phyloP scores from a whole-genome alignment of 306 rosid species.

The Cicer bijugum region DNA sequence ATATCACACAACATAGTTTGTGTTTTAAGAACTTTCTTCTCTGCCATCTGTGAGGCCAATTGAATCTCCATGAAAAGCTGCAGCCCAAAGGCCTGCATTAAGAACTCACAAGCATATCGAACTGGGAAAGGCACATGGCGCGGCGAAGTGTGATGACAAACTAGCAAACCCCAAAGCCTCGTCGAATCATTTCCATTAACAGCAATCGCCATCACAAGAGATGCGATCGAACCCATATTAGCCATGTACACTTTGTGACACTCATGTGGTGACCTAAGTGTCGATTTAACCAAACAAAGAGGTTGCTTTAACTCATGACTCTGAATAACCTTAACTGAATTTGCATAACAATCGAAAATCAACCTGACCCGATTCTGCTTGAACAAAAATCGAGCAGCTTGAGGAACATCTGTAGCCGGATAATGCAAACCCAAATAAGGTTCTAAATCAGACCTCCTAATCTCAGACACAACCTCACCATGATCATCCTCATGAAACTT shows the following conservation, averaged over 20 bases:
- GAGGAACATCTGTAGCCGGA: slow-evolving; percentile 87
- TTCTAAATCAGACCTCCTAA: slow-evolving; percentile 71
- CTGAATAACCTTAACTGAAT: slow-evolving; percentile 65
- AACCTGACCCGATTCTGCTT: slow-evolving; percentile 77
- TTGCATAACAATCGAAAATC: slow-evolving; percentile 77
- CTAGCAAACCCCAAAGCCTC: slow-evolving; percentile 88
- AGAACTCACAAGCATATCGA: slow-evolving; percentile 87
- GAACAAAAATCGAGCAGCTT: slow-evolving; percentile 81
- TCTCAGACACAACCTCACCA: slow-evolving; percentile 88
- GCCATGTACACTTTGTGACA: slow-evolving; percentile 79
- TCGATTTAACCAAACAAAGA: slow-evolving; percentile 80
- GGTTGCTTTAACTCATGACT: slow-evolving; percentile 65
- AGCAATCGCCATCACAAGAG: slow-evolving; percentile 68
- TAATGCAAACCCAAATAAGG: slow-evolving; percentile 81
- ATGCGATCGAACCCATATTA: slow-evolving; percentile 80
- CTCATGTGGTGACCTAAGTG: slow-evolving; percentile 75
- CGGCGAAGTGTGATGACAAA: slow-evolving; percentile 79
- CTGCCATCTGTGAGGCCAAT: slow-evolving; percentile 66
- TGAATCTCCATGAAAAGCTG: slow-evolving; percentile 80
- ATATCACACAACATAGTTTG: slow-evolving; percentile 83
- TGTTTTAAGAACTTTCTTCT: slow-evolving; percentile 66
- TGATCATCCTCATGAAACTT: slow-evolving; percentile 88
- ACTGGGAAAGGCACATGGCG: slow-evolving; percentile 80
- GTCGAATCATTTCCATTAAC: slow-evolving; percentile 57
- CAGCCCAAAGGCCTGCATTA: slow-evolving; percentile 79